Conservation (phyloP, 805 yeast genomes). For the Yarrowia sp. region DNA sequence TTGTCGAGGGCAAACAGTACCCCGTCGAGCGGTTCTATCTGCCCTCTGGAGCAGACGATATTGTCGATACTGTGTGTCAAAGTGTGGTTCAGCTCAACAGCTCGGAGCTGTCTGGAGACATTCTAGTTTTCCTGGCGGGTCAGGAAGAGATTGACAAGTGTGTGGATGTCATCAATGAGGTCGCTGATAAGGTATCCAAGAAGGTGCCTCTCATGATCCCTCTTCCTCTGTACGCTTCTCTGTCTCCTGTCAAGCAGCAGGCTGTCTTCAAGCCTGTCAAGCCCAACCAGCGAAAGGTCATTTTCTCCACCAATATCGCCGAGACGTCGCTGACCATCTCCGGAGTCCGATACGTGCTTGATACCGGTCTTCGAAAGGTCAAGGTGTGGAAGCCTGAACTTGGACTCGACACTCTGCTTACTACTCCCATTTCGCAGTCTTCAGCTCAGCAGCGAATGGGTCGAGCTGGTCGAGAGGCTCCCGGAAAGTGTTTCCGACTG, state of each 20-base stretch:
- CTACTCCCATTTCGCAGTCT: slow-evolving; percentile 90
- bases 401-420: slow-evolving; percentile 86
- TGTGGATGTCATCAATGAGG: slow-evolving; percentile 54
- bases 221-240: slow-evolving; percentile 88
- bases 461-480: slow-evolving; percentile 97
- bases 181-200: slow-evolving; percentile 61
- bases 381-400: slow-evolving; percentile 92
- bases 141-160: slow-evolving; percentile 96
- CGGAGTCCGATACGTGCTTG: slow-evolving; percentile 90
- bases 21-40: slow-evolving; percentile 75
- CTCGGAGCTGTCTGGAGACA: slow-evolving; percentile 81
- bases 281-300: slow-evolving; percentile 72
- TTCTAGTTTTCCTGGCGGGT: slow-evolving; percentile 90
- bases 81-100: slow-evolving; percentile 74
- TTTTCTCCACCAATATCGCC: slow-evolving; percentile 92
- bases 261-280: slow-evolving; percentile 68
- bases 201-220: slow-evolving; percentile 75
- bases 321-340: slow-evolving; percentile 96
- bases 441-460: slow-evolving; percentile 95
- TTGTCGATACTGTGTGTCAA: slow-evolving; percentile 74
- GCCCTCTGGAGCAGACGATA: slow-evolving; percentile 64
- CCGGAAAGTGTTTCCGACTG: slow-evolving; percentile 84
- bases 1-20: slow-evolving; percentile 84
- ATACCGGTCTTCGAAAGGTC: slow-evolving; percentile 87
- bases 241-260: slow-evolving; percentile 80